Evolutionary conservation across 371 early-diverging fungal species (phyloP).

Genomic region (Funneliformis caledonium): DNA sequence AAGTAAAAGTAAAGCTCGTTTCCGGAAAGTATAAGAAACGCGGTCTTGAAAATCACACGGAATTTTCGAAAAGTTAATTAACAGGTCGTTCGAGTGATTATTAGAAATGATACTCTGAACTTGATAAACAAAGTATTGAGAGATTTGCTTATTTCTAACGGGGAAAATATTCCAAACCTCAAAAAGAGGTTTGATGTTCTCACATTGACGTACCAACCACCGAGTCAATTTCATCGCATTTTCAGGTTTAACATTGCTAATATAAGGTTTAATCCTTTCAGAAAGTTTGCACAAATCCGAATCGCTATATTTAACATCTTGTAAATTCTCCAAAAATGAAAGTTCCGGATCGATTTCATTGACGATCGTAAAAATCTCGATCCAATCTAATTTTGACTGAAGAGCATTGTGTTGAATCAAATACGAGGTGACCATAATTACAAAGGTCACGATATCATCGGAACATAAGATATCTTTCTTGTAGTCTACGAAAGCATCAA

Average conservation of each 20-base stretch:
- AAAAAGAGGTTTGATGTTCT: too few relatives aligned
- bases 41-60: background rate
- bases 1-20: constrained; percentile 3
- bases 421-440: background rate
- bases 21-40: background rate
- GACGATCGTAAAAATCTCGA: background rate
- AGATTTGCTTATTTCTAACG: too few relatives aligned
- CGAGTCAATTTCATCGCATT: too few relatives aligned
- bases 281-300: background rate
- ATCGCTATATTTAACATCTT: background rate
- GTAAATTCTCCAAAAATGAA: background rate
- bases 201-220: too few relatives aligned
- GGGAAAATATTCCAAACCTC: too few relatives aligned
- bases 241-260: too few relatives aligned
- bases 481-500: background rate
- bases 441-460: background rate
- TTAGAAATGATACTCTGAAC: background rate
- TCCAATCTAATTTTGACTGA: background rate
- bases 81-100: background rate
- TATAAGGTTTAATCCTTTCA: too few relatives aligned
- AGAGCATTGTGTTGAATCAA: background rate
- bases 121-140: too few relatives aligned
- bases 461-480: background rate
- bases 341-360: constrained; percentile 6
- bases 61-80: background rate